Evolutionary conservation across 805 yeast genomes (phyloP), one percentile per base, ranked within the genome.

Genomic region (Pichia heedii): DNA sequence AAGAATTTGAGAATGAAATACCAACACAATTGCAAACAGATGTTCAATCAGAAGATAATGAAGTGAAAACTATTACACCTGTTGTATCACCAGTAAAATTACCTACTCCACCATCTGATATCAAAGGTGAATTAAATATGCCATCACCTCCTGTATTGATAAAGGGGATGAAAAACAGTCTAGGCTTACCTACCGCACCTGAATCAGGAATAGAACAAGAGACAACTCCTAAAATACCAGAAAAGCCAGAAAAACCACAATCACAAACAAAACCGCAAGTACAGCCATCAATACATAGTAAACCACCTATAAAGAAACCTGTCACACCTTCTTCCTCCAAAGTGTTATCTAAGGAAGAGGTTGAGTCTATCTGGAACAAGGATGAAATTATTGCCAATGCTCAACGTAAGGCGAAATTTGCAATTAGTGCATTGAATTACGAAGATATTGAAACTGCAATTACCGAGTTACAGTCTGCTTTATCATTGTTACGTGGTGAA

Each of bases 341-440:
- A 39, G 45, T 41, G 5, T 33, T 49, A 38, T 40, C 63, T 9
- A 56, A 59, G 45, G 69, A 63, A 11, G 69, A 74, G 37, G 65
- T 82, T 15, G 54, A 62, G n/a, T 55, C 65, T 16, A 73, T 82
- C 44, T 59, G 83, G 54, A 71, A 73, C 45, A 66, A 69, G 15
- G 73, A 79, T 20, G 84, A 76, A 42, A 65, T 70, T 37, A 77
- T 82, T 19, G 56, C 76, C 10, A 67, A 71, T 51, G 76, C 81
- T 1, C 90, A 83, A 54, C 81, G 77, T 52, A 73, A 71, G 47
- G 84, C 89, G 27, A 81, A 77, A 56, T 84, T 79, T 57, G 90
- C 88, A 2, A 77, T 82, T 7, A 79, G 87, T 44, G 93, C 94
- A 0, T 67, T 84, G 56, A 82, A 82, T 55, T 84, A 82, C 57